These are phyloP conservation scores for Geotrichum bryndzae DNA, from an alignment of 1,139 yeast species.

Conservation along the genomic window DNA sequence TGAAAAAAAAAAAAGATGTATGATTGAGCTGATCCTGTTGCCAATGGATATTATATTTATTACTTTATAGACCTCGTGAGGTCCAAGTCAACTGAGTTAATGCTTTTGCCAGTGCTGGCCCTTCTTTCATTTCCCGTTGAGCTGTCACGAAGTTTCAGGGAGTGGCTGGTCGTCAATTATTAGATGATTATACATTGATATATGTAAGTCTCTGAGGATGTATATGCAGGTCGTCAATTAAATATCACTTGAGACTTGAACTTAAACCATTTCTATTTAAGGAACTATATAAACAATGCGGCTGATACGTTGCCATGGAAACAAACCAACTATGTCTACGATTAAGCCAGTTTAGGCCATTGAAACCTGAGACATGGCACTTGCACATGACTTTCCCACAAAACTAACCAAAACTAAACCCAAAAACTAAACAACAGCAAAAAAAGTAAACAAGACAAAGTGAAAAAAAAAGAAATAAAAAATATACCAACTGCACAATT, in stretches of 20 bases:
- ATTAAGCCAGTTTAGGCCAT: background rate
- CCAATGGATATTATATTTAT: no score
- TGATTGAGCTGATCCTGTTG: no score
- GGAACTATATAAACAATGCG: background rate
- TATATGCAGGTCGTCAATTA: slow-evolving; percentile 52
- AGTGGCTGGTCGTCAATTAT: slow-evolving; percentile 3
- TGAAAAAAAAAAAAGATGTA: no score
- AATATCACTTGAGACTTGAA: background rate
- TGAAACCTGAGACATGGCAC: background rate
- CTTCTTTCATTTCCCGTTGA: background rate
- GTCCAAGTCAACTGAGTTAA: background rate
- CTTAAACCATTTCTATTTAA: background rate
- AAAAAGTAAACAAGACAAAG: background rate
- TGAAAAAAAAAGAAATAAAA: background rate
- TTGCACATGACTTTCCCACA: background rate
- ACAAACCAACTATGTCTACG: background rate
- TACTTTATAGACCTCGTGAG: background rate
- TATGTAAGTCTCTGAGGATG: slow-evolving; percentile 47
- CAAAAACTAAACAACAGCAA: background rate
- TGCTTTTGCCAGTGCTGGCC: background rate
- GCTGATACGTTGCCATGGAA: background rate
- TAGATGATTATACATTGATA: slow-evolving; percentile 23
- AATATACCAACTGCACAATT: background rate
- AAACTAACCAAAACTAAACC: background rate
- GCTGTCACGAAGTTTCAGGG: background rate